A percentile compares a stretch with the other conserved stretches of the same genome.
Conservation (phyloP, 192 early-diverging fungal species). For the Dissophora globulifera region DNA sequence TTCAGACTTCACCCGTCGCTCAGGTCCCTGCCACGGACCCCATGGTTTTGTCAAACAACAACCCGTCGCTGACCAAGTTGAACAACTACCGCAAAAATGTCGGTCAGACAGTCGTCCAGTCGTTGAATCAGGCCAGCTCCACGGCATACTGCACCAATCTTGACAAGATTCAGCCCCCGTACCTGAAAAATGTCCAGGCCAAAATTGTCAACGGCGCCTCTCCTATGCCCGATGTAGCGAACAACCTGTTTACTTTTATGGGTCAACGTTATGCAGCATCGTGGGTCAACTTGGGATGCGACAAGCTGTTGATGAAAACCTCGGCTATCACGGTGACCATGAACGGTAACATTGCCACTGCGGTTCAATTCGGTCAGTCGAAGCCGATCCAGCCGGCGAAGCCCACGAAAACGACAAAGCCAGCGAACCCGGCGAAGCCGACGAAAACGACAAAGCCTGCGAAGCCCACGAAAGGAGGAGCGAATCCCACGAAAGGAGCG, state of each 20-base stretch:
- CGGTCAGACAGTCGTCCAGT: background rate
- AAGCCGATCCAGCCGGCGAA: slow-evolving; percentile 19
- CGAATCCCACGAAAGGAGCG: no score
- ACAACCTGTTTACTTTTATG: slow-evolving; percentile 21
- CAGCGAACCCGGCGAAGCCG: no score
- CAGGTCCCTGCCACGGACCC: slow-evolving; percentile 8
- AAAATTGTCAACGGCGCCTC: background rate
- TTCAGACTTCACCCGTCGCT: slow-evolving; percentile 4
- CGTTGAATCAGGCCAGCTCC: slow-evolving; percentile 2
- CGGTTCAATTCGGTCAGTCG: slow-evolving; percentile 21
- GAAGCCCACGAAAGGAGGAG: no score
- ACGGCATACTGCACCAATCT: slow-evolving; percentile 8
- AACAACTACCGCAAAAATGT: slow-evolving; percentile 17
- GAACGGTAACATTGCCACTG: background rate
- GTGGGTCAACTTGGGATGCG: slow-evolving; percentile 27
- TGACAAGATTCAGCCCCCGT: background rate
- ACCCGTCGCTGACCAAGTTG: background rate
- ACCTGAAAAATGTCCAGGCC: background rate
- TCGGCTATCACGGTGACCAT: slow-evolving; percentile 6
- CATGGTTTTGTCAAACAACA: slow-evolving; percentile 28
- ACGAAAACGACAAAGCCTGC: background rate
- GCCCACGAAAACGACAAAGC: background rate
- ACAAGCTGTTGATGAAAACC: slow-evolving; percentile 15
- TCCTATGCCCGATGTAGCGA: background rate
- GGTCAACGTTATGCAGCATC: slow-evolving; percentile 26